phyloP scores from a whole-genome alignment of 1,139 yeast species.

The Yamadazyma aaseri region DNA sequence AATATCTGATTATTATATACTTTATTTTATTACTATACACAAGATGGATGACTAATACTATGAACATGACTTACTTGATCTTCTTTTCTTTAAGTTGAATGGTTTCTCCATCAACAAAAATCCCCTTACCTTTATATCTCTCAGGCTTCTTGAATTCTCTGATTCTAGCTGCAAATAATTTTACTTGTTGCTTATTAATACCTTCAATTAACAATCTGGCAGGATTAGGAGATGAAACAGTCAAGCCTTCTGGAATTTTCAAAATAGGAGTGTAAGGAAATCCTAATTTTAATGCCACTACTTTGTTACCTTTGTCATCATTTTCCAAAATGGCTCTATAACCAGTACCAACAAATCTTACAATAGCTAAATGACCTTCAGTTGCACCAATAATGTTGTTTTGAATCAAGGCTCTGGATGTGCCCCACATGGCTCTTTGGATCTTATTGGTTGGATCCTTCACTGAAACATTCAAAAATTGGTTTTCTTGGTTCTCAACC shows the following conservation, averaged over 20 bases:
- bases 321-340: slow-evolving; percentile 78
- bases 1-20: too few species aligned
- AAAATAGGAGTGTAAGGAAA: slow-evolving; percentile 65
- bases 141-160: slow-evolving; percentile 93
- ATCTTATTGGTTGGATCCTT: slow-evolving; percentile 55
- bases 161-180: slow-evolving; percentile 82
- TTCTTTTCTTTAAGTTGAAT: slow-evolving; percentile 88
- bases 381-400: slow-evolving; percentile 84
- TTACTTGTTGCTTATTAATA: slow-evolving; percentile 81
- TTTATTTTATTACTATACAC: slow-evolving; percentile 11
- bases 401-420: slow-evolving; percentile 73
- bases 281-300: slow-evolving; percentile 78
- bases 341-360: slow-evolving; percentile 95
- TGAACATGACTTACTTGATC: slow-evolving; percentile 57
- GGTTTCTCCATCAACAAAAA: slow-evolving; percentile 88
- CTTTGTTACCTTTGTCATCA: slow-evolving; percentile 51
- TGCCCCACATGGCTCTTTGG: slow-evolving; percentile 95
- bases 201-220: slow-evolving; percentile 87
- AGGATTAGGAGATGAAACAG: slow-evolving; percentile 80
- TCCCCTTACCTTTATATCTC: slow-evolving; percentile 98
- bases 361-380: slow-evolving; percentile 87
- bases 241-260: slow-evolving; percentile 75
- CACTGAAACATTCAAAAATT: slow-evolving; percentile 54
- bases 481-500: slow-evolving; percentile 27
- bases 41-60: slow-evolving; percentile 4